phyloP scores from a whole-genome alignment of 805 yeast genomes.

The Pichia phayaonensis region DNA sequence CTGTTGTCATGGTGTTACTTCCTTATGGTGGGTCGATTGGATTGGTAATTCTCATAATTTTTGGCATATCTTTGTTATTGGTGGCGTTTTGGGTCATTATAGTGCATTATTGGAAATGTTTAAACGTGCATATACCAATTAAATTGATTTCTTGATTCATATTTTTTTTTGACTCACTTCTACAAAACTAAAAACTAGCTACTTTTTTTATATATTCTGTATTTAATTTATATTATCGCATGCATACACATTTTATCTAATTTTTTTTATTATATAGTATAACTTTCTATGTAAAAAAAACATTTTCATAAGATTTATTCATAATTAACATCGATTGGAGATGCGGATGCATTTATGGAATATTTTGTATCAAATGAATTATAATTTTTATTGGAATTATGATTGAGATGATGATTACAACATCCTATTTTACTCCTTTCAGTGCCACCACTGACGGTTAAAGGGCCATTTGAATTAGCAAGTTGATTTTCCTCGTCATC shows the following conservation, averaged over 20 bases:
- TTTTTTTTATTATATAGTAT: neutral
- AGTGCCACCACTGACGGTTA: neutral
- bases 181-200: too few relatives aligned
- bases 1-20: conserved; percentile 31
- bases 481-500: neutral
- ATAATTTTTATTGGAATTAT: neutral
- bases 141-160: neutral
- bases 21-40: conserved; percentile 83
- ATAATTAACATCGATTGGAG: conserved; percentile 6
- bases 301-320: neutral
- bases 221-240: neutral
- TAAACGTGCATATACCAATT: conserved; percentile 18
- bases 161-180: too few relatives aligned
- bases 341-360: conserved; percentile 6
- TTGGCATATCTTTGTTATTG: conserved; percentile 88
- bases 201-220: too few relatives aligned
- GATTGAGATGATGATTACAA: neutral
- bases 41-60: conserved; percentile 73
- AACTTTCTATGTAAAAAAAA: neutral
- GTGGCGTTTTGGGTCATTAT: conserved; percentile 89
- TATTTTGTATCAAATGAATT: conserved; percentile 8
- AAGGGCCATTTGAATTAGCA: neutral
- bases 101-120: conserved; percentile 69
- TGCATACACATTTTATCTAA: neutral
- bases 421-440: neutral